These are phyloP conservation scores for Lactifluus subvellereus DNA, from an alignment of 768 basidiomycete genomes.

Conservation along the genomic window DNA sequence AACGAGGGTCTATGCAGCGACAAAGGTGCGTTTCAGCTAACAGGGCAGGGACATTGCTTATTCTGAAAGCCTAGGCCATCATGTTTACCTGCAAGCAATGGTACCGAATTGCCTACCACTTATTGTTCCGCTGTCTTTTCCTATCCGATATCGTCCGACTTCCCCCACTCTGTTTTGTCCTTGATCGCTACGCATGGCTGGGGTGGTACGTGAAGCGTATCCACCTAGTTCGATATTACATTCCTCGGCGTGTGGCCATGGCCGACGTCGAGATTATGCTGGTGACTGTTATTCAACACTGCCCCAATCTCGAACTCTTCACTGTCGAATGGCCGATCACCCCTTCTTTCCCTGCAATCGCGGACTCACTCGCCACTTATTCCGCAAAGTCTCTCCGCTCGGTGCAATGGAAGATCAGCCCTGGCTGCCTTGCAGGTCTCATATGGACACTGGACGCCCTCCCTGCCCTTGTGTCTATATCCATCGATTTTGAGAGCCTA, in stretches of 20 bases:
- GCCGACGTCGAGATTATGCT: conserved; percentile 50
- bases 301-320: conserved; percentile 71
- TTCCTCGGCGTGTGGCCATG: conserved; percentile 38
- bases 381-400: conserved; percentile 50
- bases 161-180: conserved; percentile 43
- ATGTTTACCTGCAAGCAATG: conserved; percentile 61
- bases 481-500: conserved; percentile 43
- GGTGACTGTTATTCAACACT: conserved; percentile 52
- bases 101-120: conserved; percentile 56
- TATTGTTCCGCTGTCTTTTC: conserved; percentile 64
- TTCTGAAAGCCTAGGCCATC: conserved; percentile 45
- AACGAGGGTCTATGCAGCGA: conserved; percentile 54
- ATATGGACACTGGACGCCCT: conserved; percentile 69
- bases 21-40: conserved; percentile 46
- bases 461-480: conserved; percentile 48
- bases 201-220: conserved; percentile 72
- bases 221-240: conserved; percentile 54
- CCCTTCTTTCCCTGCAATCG: conserved; percentile 54
- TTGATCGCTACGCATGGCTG: conserved; percentile 47
- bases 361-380: conserved; percentile 52
- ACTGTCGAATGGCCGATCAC: conserved; percentile 62
- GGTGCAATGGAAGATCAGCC: conserved; percentile 54
- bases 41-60: conserved; percentile 9
- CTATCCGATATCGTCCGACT: conserved; percentile 56
- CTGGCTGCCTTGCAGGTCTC: conserved; percentile 51